These are phyloP conservation scores for Stentor roeselii DNA, from an alignment of 73 alveolate species.

Conservation along the genomic window DNA sequence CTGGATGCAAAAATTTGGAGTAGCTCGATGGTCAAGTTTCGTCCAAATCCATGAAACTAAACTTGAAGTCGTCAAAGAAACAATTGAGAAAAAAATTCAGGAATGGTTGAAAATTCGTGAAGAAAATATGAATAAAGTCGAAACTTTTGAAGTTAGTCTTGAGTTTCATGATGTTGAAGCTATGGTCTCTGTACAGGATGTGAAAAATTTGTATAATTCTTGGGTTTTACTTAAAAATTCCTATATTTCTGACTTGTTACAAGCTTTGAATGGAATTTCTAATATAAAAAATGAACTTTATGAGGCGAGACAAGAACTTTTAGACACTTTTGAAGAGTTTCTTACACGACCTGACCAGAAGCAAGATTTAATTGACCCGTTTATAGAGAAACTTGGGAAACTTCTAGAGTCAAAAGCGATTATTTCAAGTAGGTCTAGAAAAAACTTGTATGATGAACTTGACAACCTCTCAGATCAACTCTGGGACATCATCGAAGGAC, in stretches of 20 bases:
- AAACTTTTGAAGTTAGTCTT: neutral
- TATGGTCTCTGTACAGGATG: neutral
- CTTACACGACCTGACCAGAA: slow-evolving; percentile 8
- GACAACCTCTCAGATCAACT: slow-evolving; percentile 15
- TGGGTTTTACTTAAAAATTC: neutral
- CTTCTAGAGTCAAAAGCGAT: neutral
- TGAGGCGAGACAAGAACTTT: neutral
- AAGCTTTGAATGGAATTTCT: neutral
- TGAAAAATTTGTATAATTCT: too few relatives aligned
- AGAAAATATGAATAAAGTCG: neutral
- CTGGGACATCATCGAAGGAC: slow-evolving; percentile 27
- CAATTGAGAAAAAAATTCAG: neutral
- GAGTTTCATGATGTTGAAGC: neutral
- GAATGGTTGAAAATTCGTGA: slow-evolving; percentile 23
- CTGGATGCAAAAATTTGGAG: neutral
- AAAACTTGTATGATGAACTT: neutral
- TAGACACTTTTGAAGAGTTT: neutral
- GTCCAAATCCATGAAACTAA: neutral
- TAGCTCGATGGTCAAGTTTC: neutral
- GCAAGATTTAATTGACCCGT: slow-evolving; percentile 5
- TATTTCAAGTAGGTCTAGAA: neutral
- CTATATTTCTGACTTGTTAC: neutral
- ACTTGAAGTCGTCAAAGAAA: slow-evolving; percentile 10
- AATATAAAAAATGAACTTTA: neutral
- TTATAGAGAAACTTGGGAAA: neutral